Conservation (phyloP, 2,329 filamentous ascomycete genomes). For the Venturiaceae sp. region DNA sequence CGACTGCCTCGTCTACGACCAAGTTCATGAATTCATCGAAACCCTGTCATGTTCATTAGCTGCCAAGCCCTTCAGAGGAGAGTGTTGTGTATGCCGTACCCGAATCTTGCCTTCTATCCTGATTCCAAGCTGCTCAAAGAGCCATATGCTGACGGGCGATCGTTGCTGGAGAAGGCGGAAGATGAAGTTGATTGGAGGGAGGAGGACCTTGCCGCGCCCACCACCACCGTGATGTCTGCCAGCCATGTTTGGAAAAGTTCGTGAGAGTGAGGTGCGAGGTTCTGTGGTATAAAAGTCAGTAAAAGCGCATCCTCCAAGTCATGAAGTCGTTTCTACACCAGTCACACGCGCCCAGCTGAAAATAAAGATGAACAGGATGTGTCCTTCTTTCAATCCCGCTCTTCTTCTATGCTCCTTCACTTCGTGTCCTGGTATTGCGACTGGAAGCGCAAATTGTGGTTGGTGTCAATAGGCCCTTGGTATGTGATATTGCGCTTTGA, state of each 20-base stretch:
- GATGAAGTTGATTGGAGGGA: conserved; percentile 78
- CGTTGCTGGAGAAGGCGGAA: conserved; percentile 85
- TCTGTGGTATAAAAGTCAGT: not conserved
- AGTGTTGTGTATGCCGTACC: conserved; percentile 41
- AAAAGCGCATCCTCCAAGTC: no score
- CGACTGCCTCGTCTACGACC: conserved; percentile 88
- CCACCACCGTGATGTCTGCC: conserved; percentile 46
- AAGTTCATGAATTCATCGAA: conserved; percentile 99
- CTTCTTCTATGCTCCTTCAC: not conserved
- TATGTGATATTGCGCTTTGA: not conserved
- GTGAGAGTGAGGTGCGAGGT: not conserved
- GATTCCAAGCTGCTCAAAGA: conserved; percentile 91
- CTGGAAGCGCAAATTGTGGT: not conserved
- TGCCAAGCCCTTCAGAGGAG: not conserved
- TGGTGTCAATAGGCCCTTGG: not conserved
- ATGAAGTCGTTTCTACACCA: no score
- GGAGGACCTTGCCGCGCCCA: conserved; percentile 52
- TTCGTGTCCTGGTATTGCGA: not conserved
- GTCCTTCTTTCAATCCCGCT: no score
- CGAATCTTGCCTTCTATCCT: conserved; percentile 95
- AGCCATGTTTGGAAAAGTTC: conserved; percentile 34
- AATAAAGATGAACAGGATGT: no score
- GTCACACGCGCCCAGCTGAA: no score
- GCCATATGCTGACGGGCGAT: conserved; percentile 84
- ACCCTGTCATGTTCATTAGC: conserved; percentile 46